phyloP scores from a whole-genome alignment of 2,329 filamentous ascomycete genomes.

The Botrytis sinoallii region DNA sequence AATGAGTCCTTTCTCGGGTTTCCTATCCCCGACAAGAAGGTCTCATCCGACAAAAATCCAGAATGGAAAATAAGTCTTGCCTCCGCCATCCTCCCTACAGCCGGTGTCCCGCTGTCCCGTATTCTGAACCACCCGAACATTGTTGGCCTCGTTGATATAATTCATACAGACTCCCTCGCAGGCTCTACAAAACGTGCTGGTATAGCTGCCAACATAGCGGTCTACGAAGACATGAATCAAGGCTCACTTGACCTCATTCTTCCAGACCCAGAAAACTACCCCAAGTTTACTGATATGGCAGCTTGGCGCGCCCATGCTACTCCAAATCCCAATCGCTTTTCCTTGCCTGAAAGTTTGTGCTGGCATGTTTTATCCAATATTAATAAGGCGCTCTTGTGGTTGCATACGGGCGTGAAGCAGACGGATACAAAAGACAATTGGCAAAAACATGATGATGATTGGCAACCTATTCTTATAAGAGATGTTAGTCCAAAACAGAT shows the following conservation, averaged over 20 bases:
- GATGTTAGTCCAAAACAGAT: slow-evolving; percentile 48
- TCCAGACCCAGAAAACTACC: slow-evolving; percentile 23
- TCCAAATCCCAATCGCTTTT: slow-evolving; percentile 30
- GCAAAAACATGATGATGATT: slow-evolving; percentile 41
- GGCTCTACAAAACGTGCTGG: slow-evolving; percentile 21
- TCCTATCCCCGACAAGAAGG: slow-evolving; percentile 24
- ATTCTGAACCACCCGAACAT: slow-evolving; percentile 37
- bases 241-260: slow-evolving; percentile 48
- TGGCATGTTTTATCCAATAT: slow-evolving; percentile 54
- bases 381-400: slow-evolving; percentile 48
- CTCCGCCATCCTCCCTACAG: slow-evolving; percentile 28
- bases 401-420: slow-evolving; percentile 48
- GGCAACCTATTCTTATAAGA: slow-evolving; percentile 52
- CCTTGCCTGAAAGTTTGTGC: slow-evolving; percentile 51
- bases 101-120: slow-evolving; percentile 27
- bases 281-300: slow-evolving; percentile 22
- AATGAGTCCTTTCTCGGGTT: slow-evolving; percentile 30
- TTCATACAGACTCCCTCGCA: slow-evolving; percentile 21
- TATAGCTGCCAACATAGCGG: slow-evolving; percentile 37
- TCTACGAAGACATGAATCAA: slow-evolving; percentile 54
- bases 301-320: slow-evolving; percentile 30
- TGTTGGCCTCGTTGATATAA: slow-evolving; percentile 35
- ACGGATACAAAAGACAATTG: slow-evolving; percentile 29
- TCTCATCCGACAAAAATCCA: slow-evolving; percentile 18
- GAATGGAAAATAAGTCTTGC: slow-evolving; percentile 25